Conservation (phyloP, 176 grass and related monocot genomes). For the Lolium multiflorum region DNA sequence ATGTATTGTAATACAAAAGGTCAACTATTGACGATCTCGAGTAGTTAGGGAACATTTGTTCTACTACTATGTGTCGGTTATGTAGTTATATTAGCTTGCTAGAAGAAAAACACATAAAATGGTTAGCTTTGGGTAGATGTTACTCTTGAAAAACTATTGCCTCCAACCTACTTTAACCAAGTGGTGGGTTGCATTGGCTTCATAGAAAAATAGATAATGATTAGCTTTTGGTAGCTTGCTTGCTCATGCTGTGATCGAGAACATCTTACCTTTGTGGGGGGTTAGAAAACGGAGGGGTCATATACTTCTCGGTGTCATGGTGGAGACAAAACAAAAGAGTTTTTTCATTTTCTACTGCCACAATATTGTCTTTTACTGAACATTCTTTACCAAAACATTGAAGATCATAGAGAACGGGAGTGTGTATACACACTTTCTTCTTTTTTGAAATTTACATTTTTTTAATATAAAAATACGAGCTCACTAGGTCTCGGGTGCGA, state of each 20-base stretch:
- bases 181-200: not conserved
- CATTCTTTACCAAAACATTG: no score
- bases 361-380: no score
- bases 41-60: conserved; percentile 29
- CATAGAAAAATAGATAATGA: not conserved
- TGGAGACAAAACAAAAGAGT: no score
- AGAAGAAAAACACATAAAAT: not conserved
- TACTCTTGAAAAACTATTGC: not conserved
- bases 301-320: no score
- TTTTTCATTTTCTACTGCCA: no score
- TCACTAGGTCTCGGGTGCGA: no score
- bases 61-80: not conserved
- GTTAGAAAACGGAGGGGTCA: not conserved
- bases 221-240: not conserved
- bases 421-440: no score
- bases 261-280: not conserved
- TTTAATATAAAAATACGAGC: no score
- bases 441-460: no score
- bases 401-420: no score
- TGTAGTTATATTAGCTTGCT: not conserved
- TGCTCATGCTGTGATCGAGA: not conserved
- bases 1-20: not conserved
- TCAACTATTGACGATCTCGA: not conserved
- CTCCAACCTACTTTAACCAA: not conserved
- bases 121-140: not conserved